phyloP scores from a whole-genome alignment of 495 filamentous ascomycete species.

The Sporormia fimetaria region DNA sequence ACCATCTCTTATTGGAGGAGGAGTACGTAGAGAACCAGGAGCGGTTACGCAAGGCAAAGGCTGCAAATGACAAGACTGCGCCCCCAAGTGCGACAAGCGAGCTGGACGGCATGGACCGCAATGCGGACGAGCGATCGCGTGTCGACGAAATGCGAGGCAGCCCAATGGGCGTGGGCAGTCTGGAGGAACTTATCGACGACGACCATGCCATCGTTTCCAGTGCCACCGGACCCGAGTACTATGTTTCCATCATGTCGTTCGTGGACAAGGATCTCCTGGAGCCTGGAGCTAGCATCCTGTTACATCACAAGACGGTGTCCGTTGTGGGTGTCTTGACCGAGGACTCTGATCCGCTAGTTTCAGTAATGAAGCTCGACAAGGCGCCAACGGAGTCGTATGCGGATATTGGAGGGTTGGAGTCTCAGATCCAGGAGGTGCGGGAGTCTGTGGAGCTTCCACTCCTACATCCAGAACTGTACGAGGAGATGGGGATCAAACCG shows the following conservation, averaged over 20 bases:
- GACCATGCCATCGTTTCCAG: conserved; percentile 98
- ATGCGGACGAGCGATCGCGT: conserved; percentile 87
- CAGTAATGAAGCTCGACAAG: conserved; percentile 99
- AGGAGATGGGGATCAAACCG: conserved; percentile 99
- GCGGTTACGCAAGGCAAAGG: conserved; percentile 80
- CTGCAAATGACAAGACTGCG: conserved; percentile 47
- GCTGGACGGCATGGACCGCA: conserved; percentile 59
- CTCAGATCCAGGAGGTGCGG: conserved; percentile 93
- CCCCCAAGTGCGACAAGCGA: conserved; percentile 45
- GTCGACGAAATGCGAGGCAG: conserved; percentile 98
- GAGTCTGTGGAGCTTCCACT: conserved; percentile 95
- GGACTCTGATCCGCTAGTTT: conserved; percentile 89
- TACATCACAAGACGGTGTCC: conserved; percentile 96
- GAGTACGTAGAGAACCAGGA: conserved; percentile 99
- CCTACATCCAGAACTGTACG: conserved; percentile 93
- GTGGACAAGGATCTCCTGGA: conserved; percentile 98
- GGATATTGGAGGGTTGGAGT: conserved; percentile 92
- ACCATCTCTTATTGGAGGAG: conserved; percentile 92
- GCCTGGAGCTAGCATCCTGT: conserved; percentile 85
- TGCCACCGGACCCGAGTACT: conserved; percentile 96
- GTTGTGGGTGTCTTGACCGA: conserved; percentile 97
- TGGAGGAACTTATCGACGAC: conserved; percentile 99
- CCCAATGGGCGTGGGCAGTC: conserved; percentile 94
- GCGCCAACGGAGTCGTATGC: conserved; percentile 97
- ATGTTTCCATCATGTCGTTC: conserved; percentile 99